phyloP scores from a whole-genome alignment of 176 grass and related monocot species.

The Carex pumila region DNA sequence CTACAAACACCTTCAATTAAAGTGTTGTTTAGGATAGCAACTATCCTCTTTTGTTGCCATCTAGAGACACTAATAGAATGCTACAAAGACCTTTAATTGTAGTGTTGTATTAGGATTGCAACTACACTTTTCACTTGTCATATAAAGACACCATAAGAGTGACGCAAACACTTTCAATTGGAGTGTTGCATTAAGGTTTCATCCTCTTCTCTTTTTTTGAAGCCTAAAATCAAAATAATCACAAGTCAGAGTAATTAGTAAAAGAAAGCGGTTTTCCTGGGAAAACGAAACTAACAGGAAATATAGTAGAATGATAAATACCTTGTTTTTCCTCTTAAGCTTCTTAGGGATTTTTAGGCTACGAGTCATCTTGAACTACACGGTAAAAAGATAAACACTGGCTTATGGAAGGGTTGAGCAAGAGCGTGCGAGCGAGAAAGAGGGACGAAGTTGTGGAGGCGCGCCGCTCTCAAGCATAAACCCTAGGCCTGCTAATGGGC shows the following conservation, averaged over 20 bases:
- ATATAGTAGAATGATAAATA: background rate
- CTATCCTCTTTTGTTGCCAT: too few relatives aligned
- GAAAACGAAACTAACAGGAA: background rate
- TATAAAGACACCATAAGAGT: too few relatives aligned
- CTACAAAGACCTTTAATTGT: too few relatives aligned
- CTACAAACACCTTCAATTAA: too few relatives aligned
- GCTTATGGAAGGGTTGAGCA: background rate
- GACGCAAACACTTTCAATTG: too few relatives aligned
- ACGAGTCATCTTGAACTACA: conserved; percentile 29
- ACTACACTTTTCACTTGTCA: too few relatives aligned
- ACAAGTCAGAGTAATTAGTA: background rate
- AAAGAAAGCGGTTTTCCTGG: background rate
- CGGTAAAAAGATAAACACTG: background rate
- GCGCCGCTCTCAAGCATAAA: background rate
- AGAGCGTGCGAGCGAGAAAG: background rate
- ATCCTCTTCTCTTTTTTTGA: conserved; percentile 5
- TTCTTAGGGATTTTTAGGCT: conserved; percentile 42
- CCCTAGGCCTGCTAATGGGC: too few relatives aligned
- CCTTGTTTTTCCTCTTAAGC: conserved; percentile 51
- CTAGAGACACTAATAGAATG: too few relatives aligned
- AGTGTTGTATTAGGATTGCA: too few relatives aligned
- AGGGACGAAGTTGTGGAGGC: background rate
- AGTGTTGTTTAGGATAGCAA: too few relatives aligned
- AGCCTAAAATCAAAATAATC: conserved; percentile 15
- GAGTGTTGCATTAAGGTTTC: too few relatives aligned